Percentiles rank a stretch among this genome's conserved stretches.
phyloP scores from a whole-genome alignment of 2,329 filamentous ascomycete species.

The Pseudogymnoascus sp. region DNA sequence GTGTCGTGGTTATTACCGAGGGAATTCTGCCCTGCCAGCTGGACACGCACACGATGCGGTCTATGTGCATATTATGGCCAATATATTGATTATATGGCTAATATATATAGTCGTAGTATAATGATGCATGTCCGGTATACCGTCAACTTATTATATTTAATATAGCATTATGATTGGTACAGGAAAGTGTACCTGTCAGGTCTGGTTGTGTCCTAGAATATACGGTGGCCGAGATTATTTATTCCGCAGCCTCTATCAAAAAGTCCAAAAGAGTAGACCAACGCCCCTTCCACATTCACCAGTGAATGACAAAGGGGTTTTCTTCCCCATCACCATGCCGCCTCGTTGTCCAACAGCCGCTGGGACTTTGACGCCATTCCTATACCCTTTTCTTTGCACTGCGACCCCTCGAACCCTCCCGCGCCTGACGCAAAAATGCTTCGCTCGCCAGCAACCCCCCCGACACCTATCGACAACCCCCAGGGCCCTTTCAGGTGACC shows the following conservation, averaged over 20 bases:
- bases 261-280: background rate
- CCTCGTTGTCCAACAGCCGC: conserved; percentile 24
- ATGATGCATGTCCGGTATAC: too few species aligned
- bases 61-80: background rate
- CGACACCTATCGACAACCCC: background rate
- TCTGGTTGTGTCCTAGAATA: background rate
- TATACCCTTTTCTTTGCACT: conserved; percentile 27
- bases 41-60: background rate
- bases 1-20: too few species aligned
- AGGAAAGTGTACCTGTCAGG: background rate
- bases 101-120: background rate
- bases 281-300: background rate
- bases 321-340: conserved; percentile 21
- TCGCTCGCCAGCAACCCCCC: background rate
- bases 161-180: background rate
- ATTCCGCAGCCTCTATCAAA: conserved; percentile 10
- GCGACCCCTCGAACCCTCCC: background rate
- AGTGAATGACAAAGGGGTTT: background rate
- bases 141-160: background rate
- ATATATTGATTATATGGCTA: background rate
- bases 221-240: conserved; percentile 5
- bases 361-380: conserved; percentile 28
- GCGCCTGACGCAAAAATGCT: background rate
- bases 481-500: background rate
- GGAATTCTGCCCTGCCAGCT: background rate